A percentile compares a stretch with the other conserved stretches of the same genome.
These are phyloP conservation scores for Alternaria triticimaculans DNA, from an alignment of 2,329 filamentous ascomycete species.

Conservation along the genomic window DNA sequence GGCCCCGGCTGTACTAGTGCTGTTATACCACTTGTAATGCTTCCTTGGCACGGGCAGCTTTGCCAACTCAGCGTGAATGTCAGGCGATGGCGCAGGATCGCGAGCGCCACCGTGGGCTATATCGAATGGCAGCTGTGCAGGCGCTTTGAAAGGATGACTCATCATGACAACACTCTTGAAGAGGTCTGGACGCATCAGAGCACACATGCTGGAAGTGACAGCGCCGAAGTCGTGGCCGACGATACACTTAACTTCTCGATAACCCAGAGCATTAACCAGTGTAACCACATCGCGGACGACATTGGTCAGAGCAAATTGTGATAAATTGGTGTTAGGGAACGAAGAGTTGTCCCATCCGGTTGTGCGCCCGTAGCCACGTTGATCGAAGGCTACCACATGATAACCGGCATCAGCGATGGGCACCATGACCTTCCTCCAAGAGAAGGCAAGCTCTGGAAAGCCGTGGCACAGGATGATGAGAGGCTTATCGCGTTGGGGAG, in stretches of 20 bases:
- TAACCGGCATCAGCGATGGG: conserved; percentile 66
- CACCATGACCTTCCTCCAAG: conserved; percentile 70
- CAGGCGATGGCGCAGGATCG: conserved; percentile 30
- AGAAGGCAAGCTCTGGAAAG: conserved; percentile 72
- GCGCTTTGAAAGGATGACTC: conserved; percentile 68
- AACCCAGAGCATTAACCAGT: conserved; percentile 67
- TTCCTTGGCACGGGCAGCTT: conserved; percentile 64
- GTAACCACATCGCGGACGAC: conserved; percentile 68
- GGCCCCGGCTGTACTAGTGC: conserved; percentile 54
- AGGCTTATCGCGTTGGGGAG: conserved; percentile 52
- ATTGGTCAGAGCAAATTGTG: conserved; percentile 63
- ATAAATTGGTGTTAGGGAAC: conserved; percentile 62
- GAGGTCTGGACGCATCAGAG: conserved; percentile 68
- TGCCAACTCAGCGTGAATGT: conserved; percentile 65
- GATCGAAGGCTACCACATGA: conserved; percentile 71
- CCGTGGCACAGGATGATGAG: conserved; percentile 70
- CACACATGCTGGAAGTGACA: conserved; percentile 65
- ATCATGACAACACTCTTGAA: conserved; percentile 68
- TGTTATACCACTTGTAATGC: conserved; percentile 74
- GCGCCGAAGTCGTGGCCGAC: conserved; percentile 73
- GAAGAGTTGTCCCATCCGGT: conserved; percentile 63
- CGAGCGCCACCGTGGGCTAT: conserved; percentile 42
- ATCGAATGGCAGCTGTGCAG: conserved; percentile 58
- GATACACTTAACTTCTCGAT: conserved; percentile 63
- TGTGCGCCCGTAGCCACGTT: conserved; percentile 72